Base-by-base conservation (phyloP, 2,329 filamentous ascomycete genomes). In the Aspergillus arachidicola region DNA sequence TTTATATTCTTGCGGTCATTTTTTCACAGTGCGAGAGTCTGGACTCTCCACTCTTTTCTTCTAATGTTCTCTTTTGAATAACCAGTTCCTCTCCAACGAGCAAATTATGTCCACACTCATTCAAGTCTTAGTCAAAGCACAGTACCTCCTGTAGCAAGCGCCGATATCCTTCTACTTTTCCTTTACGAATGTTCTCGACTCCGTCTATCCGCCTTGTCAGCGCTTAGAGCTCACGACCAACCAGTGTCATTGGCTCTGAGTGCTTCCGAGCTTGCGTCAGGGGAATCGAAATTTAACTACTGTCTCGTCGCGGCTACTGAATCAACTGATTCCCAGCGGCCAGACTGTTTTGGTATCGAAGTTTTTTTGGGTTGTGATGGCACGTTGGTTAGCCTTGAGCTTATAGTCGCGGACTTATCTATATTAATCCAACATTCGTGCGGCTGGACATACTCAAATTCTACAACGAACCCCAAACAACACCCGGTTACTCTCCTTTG, bases 221-320 rank as follows among this genome's bases (percentile, higher is more conserved):
- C 69, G 70, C 70, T 68, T 71, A 62, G 56, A 64, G 28, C 59
- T 56, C 57, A 43, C 32, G 50, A 60, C 32, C 45, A 26, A 45
- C 50, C 61, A 54, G 51, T 54, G 43, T 53, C 58, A 70, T 72
- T 71, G 70, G 70, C 59, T 59, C 60, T 63, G 45, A 23, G 45
- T 46, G 26, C 32, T 32, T 48, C 48, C 21, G 46, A 41, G 43
- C 32, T 26, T 26, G 34, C 46, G 54, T 59, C 62, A 66, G 62
- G 59, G 59, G 57, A 59, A 62, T 67, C 59, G 50, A 69, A 67
- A 68, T 66, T 66, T 60, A 67, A 62, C 58, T 54, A 46, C 57
- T 61, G 57, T 60, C 48, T 38, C 67, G 21, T 58, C 64, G 70
- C 69, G 69, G 57, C 67, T 70, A 68, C 63, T 70, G 65, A 67